Conservation (phyloP, 108 stramenopile species). For the Cyclotella choctawhatcheeana region DNA sequence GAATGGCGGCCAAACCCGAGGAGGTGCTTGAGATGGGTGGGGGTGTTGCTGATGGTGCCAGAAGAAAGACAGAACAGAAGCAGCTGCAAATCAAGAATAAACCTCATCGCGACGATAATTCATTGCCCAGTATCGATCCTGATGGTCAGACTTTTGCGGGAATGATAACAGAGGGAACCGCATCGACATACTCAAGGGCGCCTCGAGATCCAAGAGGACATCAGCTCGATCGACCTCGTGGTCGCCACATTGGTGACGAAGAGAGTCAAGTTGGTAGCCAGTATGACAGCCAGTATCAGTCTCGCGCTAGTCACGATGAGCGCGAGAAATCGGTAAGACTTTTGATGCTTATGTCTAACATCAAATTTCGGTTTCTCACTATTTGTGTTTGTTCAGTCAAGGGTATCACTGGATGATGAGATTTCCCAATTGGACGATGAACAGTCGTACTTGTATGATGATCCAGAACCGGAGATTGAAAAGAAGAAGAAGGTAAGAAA, state of each 20-base stretch:
- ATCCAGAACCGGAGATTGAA: neutral
- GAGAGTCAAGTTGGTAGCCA: neutral
- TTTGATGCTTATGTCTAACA: no score
- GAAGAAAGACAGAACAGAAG: neutral
- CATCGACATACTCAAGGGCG: neutral
- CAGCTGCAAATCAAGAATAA: neutral
- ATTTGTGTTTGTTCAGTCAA: neutral
- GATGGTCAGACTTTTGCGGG: conserved; percentile 17
- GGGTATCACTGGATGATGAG: conserved; percentile 7
- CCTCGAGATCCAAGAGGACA: conserved; percentile 10
- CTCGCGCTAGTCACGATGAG: neutral
- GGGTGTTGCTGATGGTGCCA: neutral
- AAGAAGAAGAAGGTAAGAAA: conserved; percentile 8
- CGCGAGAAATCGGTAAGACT: neutral
- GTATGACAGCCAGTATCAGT: neutral
- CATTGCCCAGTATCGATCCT: conserved; percentile 17
- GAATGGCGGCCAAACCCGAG: conserved; percentile 27
- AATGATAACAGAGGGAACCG: conserved; percentile 22
- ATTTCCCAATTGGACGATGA: conserved; percentile 21
- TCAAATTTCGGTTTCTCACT: neutral
- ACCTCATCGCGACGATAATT: conserved; percentile 4
- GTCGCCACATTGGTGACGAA: neutral
- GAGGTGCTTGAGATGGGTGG: conserved; percentile 33
- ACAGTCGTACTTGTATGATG: neutral
- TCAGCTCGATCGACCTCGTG: neutral